Evolutionary conservation across 495 filamentous ascomycete genomes (phyloP), one percentile per base, ranked within the genome.

Genomic region (Talaromyces proteolyticus): DNA sequence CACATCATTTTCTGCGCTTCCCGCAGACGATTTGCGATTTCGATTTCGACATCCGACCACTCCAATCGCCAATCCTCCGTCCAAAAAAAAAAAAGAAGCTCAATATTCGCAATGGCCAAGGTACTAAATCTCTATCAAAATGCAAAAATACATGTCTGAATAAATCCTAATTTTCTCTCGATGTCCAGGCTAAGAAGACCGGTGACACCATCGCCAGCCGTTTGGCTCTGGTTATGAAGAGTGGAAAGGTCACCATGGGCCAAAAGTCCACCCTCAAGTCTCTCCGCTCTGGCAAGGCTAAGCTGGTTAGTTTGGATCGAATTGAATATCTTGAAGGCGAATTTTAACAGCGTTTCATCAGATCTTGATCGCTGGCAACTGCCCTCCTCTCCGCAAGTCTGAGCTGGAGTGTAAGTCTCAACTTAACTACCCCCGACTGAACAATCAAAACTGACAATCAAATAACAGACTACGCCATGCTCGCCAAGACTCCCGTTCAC

Each of bases 191-290:
- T 25, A 52, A 52, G 50, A 52, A 52, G 26, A 38, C 40, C 50
- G 50, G 50, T 45, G 50, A 52, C 34, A 52, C 50, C 41, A 39
- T 52, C 40, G 45, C 50, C 77, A 84, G 84, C 68, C 86, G 87
- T 70, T 77, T 93, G 57, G 88, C 88, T 64, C 83, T 96, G 71
- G 91, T 96, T 53, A 93, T 96, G 87, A 96, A 95, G 82, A 88
- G 84, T 52, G 91, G 91, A 60, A 95, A 95, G 77, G 86, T 91
- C 67, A 88, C 84, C 53, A 78, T 95, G 56, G 93, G 93, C 59
- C 93, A 94, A 82, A 91, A 94, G 74, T 91, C 87, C 52, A 95
- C 91, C 63, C 86, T 97, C 69, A 98, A 98, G 85, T 84, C 82
- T 50, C 85, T 98, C 59, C 90, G 93, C 64, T 83, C 81, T 47